Evolutionary conservation across 1,284 basidiomycete genomes (phyloP).

Genomic region (Ceratobasidium papillatum): DNA sequence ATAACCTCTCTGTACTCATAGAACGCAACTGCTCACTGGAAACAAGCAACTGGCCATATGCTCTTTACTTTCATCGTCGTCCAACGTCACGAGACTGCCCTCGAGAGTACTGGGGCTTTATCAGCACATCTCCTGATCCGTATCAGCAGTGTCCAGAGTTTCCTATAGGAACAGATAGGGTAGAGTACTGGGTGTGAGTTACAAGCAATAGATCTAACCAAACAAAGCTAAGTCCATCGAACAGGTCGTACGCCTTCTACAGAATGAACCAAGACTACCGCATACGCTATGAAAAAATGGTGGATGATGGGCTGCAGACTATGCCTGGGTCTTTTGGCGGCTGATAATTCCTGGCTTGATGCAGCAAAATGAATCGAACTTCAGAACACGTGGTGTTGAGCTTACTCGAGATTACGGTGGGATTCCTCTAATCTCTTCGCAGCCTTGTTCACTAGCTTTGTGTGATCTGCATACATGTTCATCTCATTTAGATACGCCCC

Average conservation of each 20-base stretch:
- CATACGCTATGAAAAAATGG: not conserved
- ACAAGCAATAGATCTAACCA: not conserved
- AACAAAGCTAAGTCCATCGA: not conserved
- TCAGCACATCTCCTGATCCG: not conserved
- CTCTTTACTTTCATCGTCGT: not conserved
- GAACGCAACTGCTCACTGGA: not conserved
- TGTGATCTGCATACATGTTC: no score
- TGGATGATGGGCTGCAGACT: not conserved
- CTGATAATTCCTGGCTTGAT: no score
- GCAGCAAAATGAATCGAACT: no score
- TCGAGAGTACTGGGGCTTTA: not conserved
- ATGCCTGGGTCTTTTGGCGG: not conserved
- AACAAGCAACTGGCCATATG: not conserved
- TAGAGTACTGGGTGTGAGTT: not conserved
- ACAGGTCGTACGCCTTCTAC: not conserved
- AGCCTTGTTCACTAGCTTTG: no score
- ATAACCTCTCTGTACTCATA: not conserved
- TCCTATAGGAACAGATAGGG: not conserved
- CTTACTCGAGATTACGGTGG: no score
- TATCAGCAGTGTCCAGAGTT: not conserved
- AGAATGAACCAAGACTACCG: not conserved
- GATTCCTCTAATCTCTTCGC: no score
- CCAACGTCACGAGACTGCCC: not conserved
- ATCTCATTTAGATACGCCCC: no score
- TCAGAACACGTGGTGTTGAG: no score